Conservation (phyloP, 306 rosid genomes). For the Prunus armeniaca region DNA sequence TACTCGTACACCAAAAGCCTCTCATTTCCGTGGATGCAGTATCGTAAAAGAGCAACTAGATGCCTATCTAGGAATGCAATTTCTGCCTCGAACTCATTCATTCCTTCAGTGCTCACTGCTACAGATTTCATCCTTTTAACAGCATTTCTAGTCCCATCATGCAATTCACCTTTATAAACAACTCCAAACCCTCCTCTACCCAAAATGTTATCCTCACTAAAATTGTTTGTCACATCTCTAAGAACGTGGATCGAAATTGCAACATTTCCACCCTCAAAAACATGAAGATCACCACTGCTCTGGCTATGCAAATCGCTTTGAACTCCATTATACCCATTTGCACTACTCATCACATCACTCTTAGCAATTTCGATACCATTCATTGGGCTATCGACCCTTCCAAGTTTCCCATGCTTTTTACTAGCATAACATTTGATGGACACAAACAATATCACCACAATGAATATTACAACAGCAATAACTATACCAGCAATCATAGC, state of each 20-base stretch:
- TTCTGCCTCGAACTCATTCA: slow-evolving; percentile 87
- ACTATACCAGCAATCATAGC: slow-evolving; percentile 69
- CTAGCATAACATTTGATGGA: slow-evolving; percentile 50
- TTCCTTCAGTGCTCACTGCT: slow-evolving; percentile 61
- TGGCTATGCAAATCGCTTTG: too few species aligned
- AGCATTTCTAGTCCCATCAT: slow-evolving; percentile 81
- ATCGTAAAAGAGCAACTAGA: slow-evolving; percentile 82
- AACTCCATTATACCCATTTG: too few species aligned
- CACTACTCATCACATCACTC: too few species aligned
- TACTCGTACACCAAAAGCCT: slow-evolving; percentile 83
- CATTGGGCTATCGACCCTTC: too few species aligned
- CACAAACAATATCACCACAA: slow-evolving; percentile 57
- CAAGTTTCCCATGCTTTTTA: slow-evolving; percentile 8
- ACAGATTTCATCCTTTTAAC: slow-evolving; percentile 84
- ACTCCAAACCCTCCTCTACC: slow-evolving; percentile 95
- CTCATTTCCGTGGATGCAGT: slow-evolving; percentile 78
- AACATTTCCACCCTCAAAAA: slow-evolving; percentile 67
- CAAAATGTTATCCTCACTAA: slow-evolving; percentile 62
- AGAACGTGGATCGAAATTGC: slow-evolving; percentile 68
- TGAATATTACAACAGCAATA: slow-evolving; percentile 40
- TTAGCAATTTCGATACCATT: too few species aligned
- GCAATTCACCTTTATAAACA: slow-evolving; percentile 81
- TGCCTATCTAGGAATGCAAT: slow-evolving; percentile 80
- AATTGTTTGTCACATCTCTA: slow-evolving; percentile 63
- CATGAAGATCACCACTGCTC: too few species aligned